These are phyloP conservation scores for Globisporangium viniferum DNA, from an alignment of 352 stramenopile genomes.

Conservation along the genomic window DNA sequence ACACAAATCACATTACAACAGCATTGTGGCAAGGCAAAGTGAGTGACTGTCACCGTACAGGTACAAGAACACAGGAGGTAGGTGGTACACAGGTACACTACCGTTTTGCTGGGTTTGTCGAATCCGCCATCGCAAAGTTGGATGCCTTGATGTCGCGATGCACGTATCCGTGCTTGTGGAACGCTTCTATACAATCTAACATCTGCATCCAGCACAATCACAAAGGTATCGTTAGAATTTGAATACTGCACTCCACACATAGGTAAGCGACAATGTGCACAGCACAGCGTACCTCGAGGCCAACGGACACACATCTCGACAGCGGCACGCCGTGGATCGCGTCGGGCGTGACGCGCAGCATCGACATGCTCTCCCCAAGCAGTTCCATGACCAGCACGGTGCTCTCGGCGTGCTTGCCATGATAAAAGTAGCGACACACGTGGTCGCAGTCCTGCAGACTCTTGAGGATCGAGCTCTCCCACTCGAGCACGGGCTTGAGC, in stretches of 20 bases:
- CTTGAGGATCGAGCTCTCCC: constrained; percentile 86
- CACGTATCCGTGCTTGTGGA: constrained; percentile 83
- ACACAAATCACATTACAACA: background rate
- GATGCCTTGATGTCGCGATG: constrained; percentile 89
- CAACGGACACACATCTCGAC: constrained; percentile 65
- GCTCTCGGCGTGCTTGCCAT: constrained; percentile 83
- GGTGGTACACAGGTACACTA: constrained; percentile 3
- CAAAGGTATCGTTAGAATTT: background rate
- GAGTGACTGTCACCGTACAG: background rate
- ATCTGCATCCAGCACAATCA: constrained; percentile 32
- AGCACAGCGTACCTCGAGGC: constrained; percentile 37
- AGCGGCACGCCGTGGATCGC: constrained; percentile 77
- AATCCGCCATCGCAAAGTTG: constrained; percentile 76
- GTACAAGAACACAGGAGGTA: background rate
- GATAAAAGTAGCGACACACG: constrained; percentile 84
- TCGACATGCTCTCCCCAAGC: constrained; percentile 86
- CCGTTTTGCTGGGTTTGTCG: constrained; percentile 39
- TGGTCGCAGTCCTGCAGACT: constrained; percentile 80
- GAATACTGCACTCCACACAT: background rate
- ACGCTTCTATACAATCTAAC: constrained; percentile 85
- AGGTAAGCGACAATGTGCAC: background rate
- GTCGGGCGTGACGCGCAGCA: constrained; percentile 77
- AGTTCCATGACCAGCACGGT: constrained; percentile 89
- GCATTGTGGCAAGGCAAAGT: background rate
- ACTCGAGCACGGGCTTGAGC: constrained; percentile 86